Evolutionary conservation across 495 filamentous ascomycete species (phyloP).

Genomic region (Stereocaulon alpinum): DNA sequence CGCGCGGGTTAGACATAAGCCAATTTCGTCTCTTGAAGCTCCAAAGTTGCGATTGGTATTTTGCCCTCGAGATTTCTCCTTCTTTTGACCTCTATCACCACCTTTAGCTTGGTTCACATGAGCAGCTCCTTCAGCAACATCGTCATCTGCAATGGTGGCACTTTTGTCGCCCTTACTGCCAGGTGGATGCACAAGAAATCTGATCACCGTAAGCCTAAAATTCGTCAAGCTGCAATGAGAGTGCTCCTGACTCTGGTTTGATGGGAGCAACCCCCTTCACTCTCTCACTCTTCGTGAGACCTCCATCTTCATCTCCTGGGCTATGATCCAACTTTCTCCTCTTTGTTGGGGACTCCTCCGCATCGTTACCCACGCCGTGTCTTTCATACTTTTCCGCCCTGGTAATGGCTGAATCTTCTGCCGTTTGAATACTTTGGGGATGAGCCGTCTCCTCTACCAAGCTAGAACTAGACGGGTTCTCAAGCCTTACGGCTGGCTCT

Average conservation of each 20-base stretch:
- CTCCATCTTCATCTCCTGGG: constrained; percentile 23
- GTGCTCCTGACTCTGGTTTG: constrained; percentile 66
- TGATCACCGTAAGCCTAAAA: constrained; percentile 26
- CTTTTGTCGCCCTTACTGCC: constrained; percentile 13
- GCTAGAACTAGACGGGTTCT: neutral
- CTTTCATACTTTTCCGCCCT: constrained; percentile 28
- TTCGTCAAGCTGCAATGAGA: neutral
- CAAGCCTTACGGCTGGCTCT: constrained; percentile 15
- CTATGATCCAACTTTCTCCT: constrained; percentile 40
- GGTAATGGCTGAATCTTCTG: constrained; percentile 27
- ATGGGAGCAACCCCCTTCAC: constrained; percentile 67
- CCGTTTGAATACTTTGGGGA: constrained; percentile 19
- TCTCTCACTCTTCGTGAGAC: constrained; percentile 32
- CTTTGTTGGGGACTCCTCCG: constrained; percentile 47
- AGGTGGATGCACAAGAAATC: constrained; percentile 44
- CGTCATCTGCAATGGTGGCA: constrained; percentile 40
- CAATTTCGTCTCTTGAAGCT: constrained; percentile 61
- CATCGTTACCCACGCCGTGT: constrained; percentile 17
- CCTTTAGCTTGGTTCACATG: constrained; percentile 32
- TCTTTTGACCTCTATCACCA: constrained; percentile 44
- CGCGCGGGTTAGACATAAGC: constrained; percentile 62
- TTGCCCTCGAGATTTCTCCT: constrained; percentile 66
- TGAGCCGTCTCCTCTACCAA: constrained; percentile 15
- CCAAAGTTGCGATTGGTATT: constrained; percentile 84
- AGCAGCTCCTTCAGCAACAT: constrained; percentile 55